Conservation (phyloP, 495 filamentous ascomycete genomes). For the Entonaema liquescens region DNA sequence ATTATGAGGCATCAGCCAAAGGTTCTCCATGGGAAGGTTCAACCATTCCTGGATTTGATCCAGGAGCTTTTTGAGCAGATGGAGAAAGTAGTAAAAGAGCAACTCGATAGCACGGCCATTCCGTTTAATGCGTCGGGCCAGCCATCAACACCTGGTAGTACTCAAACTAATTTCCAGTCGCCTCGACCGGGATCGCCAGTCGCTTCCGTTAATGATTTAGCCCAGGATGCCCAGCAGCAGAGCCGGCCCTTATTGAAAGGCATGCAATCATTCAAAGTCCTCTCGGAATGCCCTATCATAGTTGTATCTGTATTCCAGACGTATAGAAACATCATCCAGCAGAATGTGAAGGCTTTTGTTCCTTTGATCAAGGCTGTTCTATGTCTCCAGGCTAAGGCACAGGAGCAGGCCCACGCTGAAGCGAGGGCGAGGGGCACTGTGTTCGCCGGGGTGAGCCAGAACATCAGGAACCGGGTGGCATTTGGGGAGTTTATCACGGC, state of each 20-base stretch:
- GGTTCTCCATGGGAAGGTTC: conserved; percentile 78
- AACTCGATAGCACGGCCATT: conserved; percentile 77
- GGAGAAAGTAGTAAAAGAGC: conserved; percentile 91
- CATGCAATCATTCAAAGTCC: conserved; percentile 98
- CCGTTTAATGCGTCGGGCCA: conserved; percentile 65
- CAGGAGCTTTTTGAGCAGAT: conserved; percentile 94
- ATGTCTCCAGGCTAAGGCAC: conserved; percentile 88
- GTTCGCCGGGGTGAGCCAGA: conserved; percentile 91
- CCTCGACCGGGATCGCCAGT: conserved; percentile 90
- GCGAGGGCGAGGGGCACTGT: conserved; percentile 77
- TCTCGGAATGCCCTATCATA: conserved; percentile 97
- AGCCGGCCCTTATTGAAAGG: conserved; percentile 82
- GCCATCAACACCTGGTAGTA: conserved; percentile 81
- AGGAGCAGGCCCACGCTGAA: conserved; percentile 88
- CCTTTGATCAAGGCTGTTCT: conserved; percentile 92
- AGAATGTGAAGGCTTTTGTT: conserved; percentile 92
- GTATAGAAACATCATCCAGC: conserved; percentile 76
- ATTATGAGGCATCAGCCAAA: conserved; percentile 91
- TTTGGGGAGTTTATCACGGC: conserved; percentile 98
- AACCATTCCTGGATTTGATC: conserved; percentile 89
- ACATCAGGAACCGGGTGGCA: conserved; percentile 91
- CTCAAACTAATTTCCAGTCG: conserved; percentile 74
- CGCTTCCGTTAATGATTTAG: conserved; percentile 77
- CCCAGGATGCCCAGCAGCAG: conserved; percentile 76
- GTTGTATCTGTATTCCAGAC: conserved; percentile 98